Evolutionary conservation across 2,329 filamentous ascomycete species (phyloP).

Genomic region (Aspergillus carbonarius): DNA sequence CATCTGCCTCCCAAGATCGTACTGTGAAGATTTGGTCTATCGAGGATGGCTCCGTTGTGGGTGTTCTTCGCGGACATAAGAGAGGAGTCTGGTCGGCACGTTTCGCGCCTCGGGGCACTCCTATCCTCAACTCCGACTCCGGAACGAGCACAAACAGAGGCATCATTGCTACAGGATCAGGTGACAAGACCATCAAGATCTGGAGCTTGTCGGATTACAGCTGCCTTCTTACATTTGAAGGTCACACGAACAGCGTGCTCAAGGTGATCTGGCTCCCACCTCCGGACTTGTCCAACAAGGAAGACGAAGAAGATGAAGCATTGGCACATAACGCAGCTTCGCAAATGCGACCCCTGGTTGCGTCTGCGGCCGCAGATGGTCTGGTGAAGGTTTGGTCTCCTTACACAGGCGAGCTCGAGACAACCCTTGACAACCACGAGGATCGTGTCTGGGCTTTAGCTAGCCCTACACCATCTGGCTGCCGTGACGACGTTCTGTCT

Average conservation of each 20-base stretch:
- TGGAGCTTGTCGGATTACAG: conserved; percentile 93
- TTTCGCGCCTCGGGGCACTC: conserved; percentile 78
- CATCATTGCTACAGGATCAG: conserved; percentile 83
- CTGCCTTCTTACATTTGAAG: conserved; percentile 91
- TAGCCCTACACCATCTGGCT: conserved; percentile 54
- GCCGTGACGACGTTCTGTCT: conserved; percentile 30
- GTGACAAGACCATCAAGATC: conserved; percentile 92
- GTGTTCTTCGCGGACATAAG: conserved; percentile 87
- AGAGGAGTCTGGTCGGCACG: conserved; percentile 94
- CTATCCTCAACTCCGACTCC: conserved; percentile 71
- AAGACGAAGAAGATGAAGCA: conserved; percentile 36
- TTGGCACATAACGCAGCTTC: conserved; percentile 30
- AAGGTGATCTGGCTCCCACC: conserved; percentile 85
- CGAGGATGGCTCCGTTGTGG: conserved; percentile 84
- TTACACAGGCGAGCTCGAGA: conserved; percentile 76
- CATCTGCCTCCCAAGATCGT: conserved; percentile 93
- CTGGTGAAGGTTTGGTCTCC: conserved; percentile 96
- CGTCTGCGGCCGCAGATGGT: conserved; percentile 87
- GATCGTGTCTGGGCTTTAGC: conserved; percentile 92
- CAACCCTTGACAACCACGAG: conserved; percentile 93
- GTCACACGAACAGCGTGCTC: conserved; percentile 91
- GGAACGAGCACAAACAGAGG: conserved; percentile 72
- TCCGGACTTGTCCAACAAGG: conserved; percentile 36
- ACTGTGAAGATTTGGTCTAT: conserved; percentile 96
- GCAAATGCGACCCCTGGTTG: conserved; percentile 52